These are phyloP conservation scores for Paramecium tetraurelia DNA, from an alignment of 73 alveolate species.

Conservation along the genomic window DNA sequence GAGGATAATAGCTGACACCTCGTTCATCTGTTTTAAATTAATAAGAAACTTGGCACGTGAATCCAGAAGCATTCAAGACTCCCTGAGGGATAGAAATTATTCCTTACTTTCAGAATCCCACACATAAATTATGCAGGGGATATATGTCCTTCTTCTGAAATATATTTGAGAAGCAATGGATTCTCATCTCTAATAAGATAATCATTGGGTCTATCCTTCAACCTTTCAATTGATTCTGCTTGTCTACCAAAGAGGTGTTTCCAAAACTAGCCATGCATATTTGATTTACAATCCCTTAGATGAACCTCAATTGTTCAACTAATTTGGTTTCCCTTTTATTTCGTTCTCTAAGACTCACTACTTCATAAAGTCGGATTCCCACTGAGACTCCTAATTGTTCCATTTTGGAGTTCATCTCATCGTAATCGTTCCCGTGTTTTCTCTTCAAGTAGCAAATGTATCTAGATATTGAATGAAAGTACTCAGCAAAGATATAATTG, in stretches of 20 bases:
- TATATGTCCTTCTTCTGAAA: constrained; percentile 29
- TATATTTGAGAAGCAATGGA: constrained; percentile 10
- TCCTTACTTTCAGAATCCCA: constrained; percentile 1
- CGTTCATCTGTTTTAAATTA: constrained; percentile 13
- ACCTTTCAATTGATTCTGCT: constrained; percentile 32
- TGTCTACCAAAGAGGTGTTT: constrained; percentile 42
- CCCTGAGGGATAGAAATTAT: neutral
- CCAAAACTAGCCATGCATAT: neutral
- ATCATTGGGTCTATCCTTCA: constrained; percentile 25
- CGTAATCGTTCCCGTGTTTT: constrained; percentile 11
- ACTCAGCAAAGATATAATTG: neutral
- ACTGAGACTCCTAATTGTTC: neutral
- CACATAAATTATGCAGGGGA: constrained; percentile 37
- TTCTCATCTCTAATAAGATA: constrained; percentile 41
- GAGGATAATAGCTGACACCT: constrained; percentile 31
- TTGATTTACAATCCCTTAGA: neutral
- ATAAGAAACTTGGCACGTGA: neutral
- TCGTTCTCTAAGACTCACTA: constrained; percentile 17
- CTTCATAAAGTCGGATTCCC: constrained; percentile 42
- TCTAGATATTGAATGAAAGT: neutral
- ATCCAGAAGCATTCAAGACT: constrained; percentile 12
- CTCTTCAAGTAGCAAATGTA: neutral
- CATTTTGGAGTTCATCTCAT: neutral
- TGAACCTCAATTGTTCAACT: constrained; percentile 26
- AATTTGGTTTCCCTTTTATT: constrained; percentile 43